Evolutionary conservation across 345 rosid genomes (phyloP).

Genomic region (Sisymbrium altissimum): DNA sequence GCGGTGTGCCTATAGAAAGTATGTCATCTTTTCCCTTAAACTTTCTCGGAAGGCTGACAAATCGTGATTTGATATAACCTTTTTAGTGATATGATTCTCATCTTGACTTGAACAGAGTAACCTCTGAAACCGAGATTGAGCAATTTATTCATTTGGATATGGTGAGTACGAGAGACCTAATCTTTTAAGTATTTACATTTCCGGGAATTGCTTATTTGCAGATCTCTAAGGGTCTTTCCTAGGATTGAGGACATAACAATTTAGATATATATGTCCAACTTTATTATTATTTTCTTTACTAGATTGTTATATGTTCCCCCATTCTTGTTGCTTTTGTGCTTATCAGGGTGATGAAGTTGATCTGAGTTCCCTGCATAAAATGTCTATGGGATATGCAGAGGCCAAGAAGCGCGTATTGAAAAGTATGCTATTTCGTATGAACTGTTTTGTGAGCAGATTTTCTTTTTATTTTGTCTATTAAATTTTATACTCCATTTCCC

Average conservation of each 20-base stretch:
- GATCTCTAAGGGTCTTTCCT: not conserved
- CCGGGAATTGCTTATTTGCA: not conserved
- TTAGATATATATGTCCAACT: not conserved
- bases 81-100: constrained; percentile 17
- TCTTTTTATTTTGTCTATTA: not conserved
- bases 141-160: constrained; percentile 68
- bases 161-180: constrained; percentile 43
- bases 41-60: not conserved
- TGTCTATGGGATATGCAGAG: constrained; percentile 55
- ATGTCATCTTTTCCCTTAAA: constrained; percentile 5
- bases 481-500: not conserved
- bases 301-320: not conserved
- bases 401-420: constrained; percentile 63
- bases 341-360: constrained; percentile 60
- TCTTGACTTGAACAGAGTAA: constrained; percentile 45
- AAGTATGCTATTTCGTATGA: constrained; percentile 42
- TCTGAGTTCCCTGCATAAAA: constrained; percentile 43
- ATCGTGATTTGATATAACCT: not conserved
- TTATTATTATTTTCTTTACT: not conserved
- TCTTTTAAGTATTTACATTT: constrained; percentile 2
- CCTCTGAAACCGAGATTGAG: constrained; percentile 49
- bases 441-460: not conserved
- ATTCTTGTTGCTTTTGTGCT: not conserved
- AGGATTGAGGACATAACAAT: not conserved
- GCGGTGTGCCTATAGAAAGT: constrained; percentile 61